These are phyloP conservation scores for Pleoardoris graminearum DNA, from an alignment of 2,329 filamentous ascomycete genomes.

Conservation along the genomic window DNA sequence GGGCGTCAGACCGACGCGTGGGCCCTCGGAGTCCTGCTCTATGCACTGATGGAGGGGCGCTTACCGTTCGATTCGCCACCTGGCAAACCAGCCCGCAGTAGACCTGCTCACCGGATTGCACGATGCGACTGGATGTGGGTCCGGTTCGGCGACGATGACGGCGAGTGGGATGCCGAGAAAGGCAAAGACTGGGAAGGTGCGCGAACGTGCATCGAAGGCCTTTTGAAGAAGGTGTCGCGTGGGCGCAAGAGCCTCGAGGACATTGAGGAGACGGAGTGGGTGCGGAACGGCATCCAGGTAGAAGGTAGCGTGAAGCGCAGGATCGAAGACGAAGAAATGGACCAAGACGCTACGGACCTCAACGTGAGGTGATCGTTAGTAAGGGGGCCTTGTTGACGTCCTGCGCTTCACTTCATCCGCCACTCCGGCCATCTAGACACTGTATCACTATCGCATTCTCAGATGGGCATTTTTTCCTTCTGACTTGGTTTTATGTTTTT, in stretches of 20 bases:
- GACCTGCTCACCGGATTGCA: slow-evolving; percentile 92
- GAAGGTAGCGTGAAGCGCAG: slow-evolving; percentile 60
- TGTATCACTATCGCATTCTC: slow-evolving; percentile 3
- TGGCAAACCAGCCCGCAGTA: slow-evolving; percentile 71
- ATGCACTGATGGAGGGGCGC: slow-evolving; percentile 89
- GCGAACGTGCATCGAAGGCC: slow-evolving; percentile 77
- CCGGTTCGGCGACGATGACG: slow-evolving; percentile 78
- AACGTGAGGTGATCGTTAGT: slow-evolving; percentile 36
- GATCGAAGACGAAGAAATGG: slow-evolving; percentile 52
- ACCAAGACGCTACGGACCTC: slow-evolving; percentile 16
- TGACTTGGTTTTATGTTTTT: not conserved
- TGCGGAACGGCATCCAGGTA: slow-evolving; percentile 71
- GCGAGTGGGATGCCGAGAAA: slow-evolving; percentile 77
- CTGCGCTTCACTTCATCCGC: not conserved
- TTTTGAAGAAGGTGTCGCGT: slow-evolving; percentile 80
- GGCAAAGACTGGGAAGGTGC: slow-evolving; percentile 72
- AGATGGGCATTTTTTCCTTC: not conserved
- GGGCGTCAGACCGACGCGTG: slow-evolving; percentile 90
- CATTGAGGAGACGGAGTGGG: slow-evolving; percentile 75
- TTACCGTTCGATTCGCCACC: slow-evolving; percentile 91
- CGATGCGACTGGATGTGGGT: slow-evolving; percentile 96
- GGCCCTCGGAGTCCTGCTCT: slow-evolving; percentile 91
- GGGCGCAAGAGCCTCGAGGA: slow-evolving; percentile 73
- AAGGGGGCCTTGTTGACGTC: slow-evolving; percentile 17
- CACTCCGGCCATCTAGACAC: not conserved